These are phyloP conservation scores for Hyaloscypha finlandica DNA, from an alignment of 495 filamentous ascomycete species.

Conservation along the genomic window DNA sequence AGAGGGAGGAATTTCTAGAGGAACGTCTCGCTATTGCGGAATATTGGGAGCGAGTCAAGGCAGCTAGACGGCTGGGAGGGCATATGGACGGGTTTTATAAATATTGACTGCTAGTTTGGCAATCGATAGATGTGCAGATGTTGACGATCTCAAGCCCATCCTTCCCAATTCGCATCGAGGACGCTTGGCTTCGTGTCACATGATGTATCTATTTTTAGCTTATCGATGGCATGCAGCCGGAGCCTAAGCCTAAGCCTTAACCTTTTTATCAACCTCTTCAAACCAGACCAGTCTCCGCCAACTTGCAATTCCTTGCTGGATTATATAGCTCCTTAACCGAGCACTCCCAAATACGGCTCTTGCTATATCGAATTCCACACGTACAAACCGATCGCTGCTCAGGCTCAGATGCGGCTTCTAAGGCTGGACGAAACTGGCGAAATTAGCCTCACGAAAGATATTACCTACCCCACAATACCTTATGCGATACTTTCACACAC, in stretches of 20 bases:
- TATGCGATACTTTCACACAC: constrained; percentile 33
- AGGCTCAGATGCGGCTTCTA: constrained; percentile 11
- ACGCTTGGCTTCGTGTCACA: no score
- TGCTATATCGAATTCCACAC: constrained; percentile 22
- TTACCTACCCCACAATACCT: constrained; percentile 15
- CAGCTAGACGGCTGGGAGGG: no score
- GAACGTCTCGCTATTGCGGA: no score
- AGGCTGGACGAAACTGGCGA: constrained; percentile 25
- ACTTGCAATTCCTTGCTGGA: constrained; percentile 14
- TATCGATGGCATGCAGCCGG: no score
- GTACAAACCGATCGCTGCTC: neutral
- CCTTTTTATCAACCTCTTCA: constrained; percentile 1
- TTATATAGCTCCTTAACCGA: neutral
- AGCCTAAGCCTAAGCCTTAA: neutral
- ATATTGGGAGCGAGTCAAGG: no score
- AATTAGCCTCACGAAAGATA: constrained; percentile 24
- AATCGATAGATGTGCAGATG: no score
- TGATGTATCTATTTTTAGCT: no score
- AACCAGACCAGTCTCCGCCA: neutral
- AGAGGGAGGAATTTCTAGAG: no score
- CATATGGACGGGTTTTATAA: no score
- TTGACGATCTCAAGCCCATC: no score
- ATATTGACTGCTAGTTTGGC: no score
- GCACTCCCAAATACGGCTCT: constrained; percentile 10
- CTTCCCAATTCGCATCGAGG: no score